Evolutionary conservation across 306 rosid genomes (phyloP).

Genomic region (Quercus parvula): DNA sequence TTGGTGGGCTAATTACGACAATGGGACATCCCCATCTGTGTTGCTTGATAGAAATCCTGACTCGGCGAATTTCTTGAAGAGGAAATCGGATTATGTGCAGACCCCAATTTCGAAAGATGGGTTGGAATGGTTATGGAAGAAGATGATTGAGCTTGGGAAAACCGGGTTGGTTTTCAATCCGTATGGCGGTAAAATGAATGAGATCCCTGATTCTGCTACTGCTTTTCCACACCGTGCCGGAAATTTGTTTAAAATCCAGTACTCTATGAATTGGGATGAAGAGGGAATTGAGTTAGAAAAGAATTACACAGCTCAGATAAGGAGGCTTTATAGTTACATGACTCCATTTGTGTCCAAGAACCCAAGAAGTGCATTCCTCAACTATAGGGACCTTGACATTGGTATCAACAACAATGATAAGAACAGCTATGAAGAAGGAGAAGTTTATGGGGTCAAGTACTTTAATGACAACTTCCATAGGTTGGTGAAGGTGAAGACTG

Average conservation of each 20-base stretch:
- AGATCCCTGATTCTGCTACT: slow-evolving; percentile 27
- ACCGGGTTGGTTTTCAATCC: slow-evolving; percentile 65
- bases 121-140: slow-evolving; percentile 44
- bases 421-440: slow-evolving; percentile 44
- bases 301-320: slow-evolving; percentile 28
- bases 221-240: slow-evolving; percentile 78
- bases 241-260: slow-evolving; percentile 63
- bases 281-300: slow-evolving; percentile 24
- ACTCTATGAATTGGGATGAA: slow-evolving; percentile 52
- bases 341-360: slow-evolving; percentile 74
- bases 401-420: slow-evolving; percentile 38
- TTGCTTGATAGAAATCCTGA: slow-evolving; percentile 21
- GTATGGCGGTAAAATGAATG: slow-evolving; percentile 69
- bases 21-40: too few relatives aligned
- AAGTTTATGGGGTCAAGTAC: slow-evolving; percentile 57
- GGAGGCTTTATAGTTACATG: slow-evolving; percentile 51
- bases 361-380: slow-evolving; percentile 68
- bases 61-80: slow-evolving; percentile 31
- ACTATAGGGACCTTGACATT: slow-evolving; percentile 78
- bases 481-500: slow-evolving; percentile 60
- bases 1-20: too few relatives aligned
- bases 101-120: slow-evolving; percentile 47
- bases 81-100: slow-evolving; percentile 70
- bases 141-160: slow-evolving; percentile 53
- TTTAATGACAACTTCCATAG: slow-evolving; percentile 56